Percentiles rank a stretch among this genome's conserved stretches.
Conservation (phyloP, 768 basidiomycete species). For the Lactifluus hygrophoroides region DNA sequence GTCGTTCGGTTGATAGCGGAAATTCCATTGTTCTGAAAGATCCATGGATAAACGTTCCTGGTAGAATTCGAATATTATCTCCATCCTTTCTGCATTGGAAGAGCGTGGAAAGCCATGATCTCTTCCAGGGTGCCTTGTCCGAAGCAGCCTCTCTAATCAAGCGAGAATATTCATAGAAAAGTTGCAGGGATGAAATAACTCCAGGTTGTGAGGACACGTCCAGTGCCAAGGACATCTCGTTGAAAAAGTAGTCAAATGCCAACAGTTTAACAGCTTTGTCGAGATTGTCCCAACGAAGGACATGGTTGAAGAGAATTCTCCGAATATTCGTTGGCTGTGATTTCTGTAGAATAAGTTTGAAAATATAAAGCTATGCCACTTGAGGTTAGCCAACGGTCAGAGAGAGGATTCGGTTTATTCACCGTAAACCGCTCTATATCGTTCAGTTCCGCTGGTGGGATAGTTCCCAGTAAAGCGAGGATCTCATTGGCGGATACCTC, state of each 20-base stretch:
- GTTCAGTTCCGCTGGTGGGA: not conserved
- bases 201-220: slow-evolving; percentile 5
- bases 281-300: not conserved
- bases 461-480: not conserved
- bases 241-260: slow-evolving; percentile 3
- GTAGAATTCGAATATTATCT: not conserved
- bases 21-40: too few species aligned
- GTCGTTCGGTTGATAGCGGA: not conserved
- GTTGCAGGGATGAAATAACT: not conserved
- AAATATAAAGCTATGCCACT: not conserved
- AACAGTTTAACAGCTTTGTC: slow-evolving; percentile 1
- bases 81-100: slow-evolving; percentile 8
- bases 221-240: slow-evolving; percentile 7
- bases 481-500: not conserved
- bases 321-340: not conserved
- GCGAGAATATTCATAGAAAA: slow-evolving; percentile 4
- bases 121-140: slow-evolving; percentile 9
- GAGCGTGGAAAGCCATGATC: slow-evolving; percentile 1
- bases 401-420: not conserved
- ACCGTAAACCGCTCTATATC: slow-evolving; percentile 1
- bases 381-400: not conserved
- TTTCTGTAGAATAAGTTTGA: not conserved
- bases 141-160: slow-evolving; percentile 5
- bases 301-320: not conserved
- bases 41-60: not conserved